phyloP scores from a whole-genome alignment of 257 asterid species.

The Fraxinus pennsylvanica region DNA sequence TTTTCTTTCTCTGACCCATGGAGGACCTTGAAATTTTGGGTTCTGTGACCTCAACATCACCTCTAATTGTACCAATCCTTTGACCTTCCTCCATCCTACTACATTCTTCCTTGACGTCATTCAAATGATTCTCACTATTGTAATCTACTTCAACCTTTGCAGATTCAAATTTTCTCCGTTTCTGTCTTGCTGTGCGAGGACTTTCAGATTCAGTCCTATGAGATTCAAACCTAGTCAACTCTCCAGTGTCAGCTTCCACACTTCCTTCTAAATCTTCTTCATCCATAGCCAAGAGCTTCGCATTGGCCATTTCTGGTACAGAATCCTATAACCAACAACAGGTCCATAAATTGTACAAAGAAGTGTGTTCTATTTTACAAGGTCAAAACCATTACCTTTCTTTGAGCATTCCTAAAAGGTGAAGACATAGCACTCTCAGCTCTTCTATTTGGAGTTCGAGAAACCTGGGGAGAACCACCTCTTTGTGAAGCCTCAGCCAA shows the following conservation, averaged over 20 bases:
- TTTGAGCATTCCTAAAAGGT: slow-evolving; percentile 68
- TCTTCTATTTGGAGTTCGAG: slow-evolving; percentile 74
- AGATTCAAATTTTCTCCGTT: slow-evolving; percentile 42
- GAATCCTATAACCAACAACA: slow-evolving; percentile 42
- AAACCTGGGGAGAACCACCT: slow-evolving; percentile 89
- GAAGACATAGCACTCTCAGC: slow-evolving; percentile 73
- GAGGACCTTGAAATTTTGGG: slow-evolving; percentile 44
- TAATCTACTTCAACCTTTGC: slow-evolving; percentile 52
- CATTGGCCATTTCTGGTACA: slow-evolving; percentile 39
- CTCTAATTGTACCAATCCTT: slow-evolving; percentile 45
- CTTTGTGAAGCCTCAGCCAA: slow-evolving; percentile 88
- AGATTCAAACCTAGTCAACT: slow-evolving; percentile 52
- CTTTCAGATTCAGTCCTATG: slow-evolving; percentile 39
- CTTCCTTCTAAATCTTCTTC: slow-evolving; percentile 82
- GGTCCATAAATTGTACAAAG: slow-evolving; percentile 29
- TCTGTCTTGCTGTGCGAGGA: slow-evolving; percentile 34
- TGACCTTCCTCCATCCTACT: slow-evolving; percentile 80
- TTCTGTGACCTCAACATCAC: slow-evolving; percentile 39
- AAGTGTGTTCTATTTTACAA: slow-evolving; percentile 15
- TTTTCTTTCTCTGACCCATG: slow-evolving; percentile 58
- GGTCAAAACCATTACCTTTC: slow-evolving; percentile 53
- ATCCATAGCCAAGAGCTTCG: slow-evolving; percentile 50
- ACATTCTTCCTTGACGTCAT: slow-evolving; percentile 79
- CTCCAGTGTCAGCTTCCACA: slow-evolving; percentile 73
- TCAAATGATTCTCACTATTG: slow-evolving; percentile 45